Evolutionary conservation across 148 eudicot species (phyloP).

Genomic region (Pharnaceum exiguum): DNA sequence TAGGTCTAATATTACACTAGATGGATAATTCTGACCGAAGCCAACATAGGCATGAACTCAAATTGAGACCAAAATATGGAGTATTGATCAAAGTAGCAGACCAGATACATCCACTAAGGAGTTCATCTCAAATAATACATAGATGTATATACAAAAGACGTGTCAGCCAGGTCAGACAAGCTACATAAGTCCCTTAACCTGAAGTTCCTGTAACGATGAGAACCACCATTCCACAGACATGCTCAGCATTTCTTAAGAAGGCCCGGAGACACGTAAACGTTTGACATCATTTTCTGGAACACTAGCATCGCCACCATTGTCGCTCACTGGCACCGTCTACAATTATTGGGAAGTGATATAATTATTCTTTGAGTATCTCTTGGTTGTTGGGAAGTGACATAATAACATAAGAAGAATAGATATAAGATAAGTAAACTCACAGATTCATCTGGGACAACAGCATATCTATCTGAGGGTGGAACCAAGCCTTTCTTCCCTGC

Average conservation of each 20-base stretch:
- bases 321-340: constrained; percentile 14
- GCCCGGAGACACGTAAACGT: constrained; percentile 41
- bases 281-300: constrained; percentile 87
- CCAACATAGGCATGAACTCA: not conserved
- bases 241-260: not conserved
- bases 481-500: constrained; percentile 54
- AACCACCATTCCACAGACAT: not conserved
- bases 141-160: constrained; percentile 11
- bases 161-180: not conserved
- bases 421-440: constrained; percentile 25
- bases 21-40: not conserved
- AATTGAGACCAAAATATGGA: constrained; percentile 4
- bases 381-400: not conserved
- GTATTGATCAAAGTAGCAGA: constrained; percentile 3
- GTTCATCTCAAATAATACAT: constrained; percentile 9
- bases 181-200: not conserved
- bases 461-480: constrained; percentile 63
- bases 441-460: constrained; percentile 66
- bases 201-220: not conserved
- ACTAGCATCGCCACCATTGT: constrained; percentile 55
- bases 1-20: not conserved
- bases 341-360: no score
- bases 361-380: no score
- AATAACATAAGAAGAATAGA: not conserved
- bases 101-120: constrained; percentile 6